Conservation (phyloP, 441 rosid species). For the Geranium incanum region DNA sequence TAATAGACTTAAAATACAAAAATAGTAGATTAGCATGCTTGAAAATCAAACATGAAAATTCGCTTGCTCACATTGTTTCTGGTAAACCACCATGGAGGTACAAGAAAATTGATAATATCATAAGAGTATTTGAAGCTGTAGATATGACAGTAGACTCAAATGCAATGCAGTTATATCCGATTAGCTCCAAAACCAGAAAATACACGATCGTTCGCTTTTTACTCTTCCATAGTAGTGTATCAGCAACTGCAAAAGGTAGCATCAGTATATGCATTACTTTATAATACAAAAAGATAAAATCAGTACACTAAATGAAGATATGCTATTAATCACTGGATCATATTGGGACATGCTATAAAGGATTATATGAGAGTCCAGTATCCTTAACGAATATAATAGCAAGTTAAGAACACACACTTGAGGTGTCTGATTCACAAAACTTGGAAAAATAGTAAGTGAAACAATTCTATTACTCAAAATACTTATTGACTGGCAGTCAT, state of each 20-base stretch:
- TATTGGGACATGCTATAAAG: background rate
- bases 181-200: constrained; percentile 45
- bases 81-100: constrained; percentile 61
- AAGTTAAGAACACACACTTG: too few relatives aligned
- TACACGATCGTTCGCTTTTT: constrained; percentile 41
- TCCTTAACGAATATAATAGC: too few relatives aligned
- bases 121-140: constrained; percentile 50
- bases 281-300: constrained; percentile 10
- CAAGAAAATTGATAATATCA: constrained; percentile 40
- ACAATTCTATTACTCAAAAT: background rate
- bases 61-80: constrained; percentile 53
- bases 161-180: constrained; percentile 65
- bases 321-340: background rate
- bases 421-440: too few relatives aligned
- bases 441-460: background rate
- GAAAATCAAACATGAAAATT: constrained; percentile 13
- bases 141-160: constrained; percentile 44
- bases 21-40: constrained; percentile 9
- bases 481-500: background rate
- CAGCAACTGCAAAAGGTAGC: constrained; percentile 52
- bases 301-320: background rate
- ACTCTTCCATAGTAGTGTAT: constrained; percentile 60
- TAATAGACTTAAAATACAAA: background rate
- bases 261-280: constrained; percentile 12
- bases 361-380: background rate